Evolutionary conservation across 345 rosid species (phyloP).

Genomic region (Citrus glauca): DNA sequence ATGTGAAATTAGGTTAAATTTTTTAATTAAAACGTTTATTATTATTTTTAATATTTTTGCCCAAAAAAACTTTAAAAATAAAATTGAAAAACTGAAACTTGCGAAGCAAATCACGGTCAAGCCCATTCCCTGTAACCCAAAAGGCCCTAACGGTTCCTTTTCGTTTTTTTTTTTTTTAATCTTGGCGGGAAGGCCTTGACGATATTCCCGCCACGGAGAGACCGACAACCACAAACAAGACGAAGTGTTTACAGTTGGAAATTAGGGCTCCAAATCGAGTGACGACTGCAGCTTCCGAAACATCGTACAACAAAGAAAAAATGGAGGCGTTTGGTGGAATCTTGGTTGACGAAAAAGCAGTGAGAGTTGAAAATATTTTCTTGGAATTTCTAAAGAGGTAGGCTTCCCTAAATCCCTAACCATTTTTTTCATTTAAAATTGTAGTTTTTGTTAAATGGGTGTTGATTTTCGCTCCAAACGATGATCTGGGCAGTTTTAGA

Average conservation of each 20-base stretch:
- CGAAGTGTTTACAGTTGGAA: background rate
- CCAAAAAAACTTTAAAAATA: too few species aligned
- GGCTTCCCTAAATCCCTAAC: background rate
- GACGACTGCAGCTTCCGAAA: background rate
- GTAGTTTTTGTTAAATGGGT: background rate
- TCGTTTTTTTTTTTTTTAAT: background rate
- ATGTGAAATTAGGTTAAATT: too few species aligned
- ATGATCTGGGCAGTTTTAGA: conserved; percentile 46
- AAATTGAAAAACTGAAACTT: too few species aligned
- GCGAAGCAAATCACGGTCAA: too few species aligned
- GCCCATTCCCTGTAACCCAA: background rate
- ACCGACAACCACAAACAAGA: background rate
- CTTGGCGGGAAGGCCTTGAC: conserved; percentile 9
- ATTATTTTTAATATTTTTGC: too few species aligned
- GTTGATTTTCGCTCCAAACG: background rate
- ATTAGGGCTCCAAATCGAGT: background rate
- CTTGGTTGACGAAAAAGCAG: conserved; percentile 77
- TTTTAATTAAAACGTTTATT: too few species aligned
- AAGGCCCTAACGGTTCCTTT: background rate
- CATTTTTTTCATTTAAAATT: background rate
- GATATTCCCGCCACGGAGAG: conserved; percentile 4
- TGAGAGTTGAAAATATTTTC: conserved; percentile 81
- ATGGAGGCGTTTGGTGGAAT: conserved; percentile 75
- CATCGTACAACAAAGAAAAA: background rate
- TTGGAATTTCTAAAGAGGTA: conserved; percentile 89